Percentiles rank a stretch among this genome's conserved stretches.
Conservation (phyloP, 1,139 yeast species). For the Candida sp. region DNA sequence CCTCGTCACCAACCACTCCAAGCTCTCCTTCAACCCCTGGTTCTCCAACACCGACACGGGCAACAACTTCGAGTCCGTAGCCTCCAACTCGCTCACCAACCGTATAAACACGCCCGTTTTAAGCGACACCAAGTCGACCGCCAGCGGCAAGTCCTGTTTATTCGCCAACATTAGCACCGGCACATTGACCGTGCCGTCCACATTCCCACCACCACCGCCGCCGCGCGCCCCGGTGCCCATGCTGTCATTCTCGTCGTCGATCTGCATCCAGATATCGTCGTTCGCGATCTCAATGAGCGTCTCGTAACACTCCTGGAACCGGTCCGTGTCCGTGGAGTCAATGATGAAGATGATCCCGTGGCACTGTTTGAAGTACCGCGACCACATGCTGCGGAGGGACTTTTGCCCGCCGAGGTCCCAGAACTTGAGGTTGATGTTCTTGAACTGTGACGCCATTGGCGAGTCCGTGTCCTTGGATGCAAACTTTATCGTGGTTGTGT, state of each 20-base stretch:
- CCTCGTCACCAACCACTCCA: conserved; percentile 86
- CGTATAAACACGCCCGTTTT: conserved; percentile 81
- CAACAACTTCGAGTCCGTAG: conserved; percentile 87
- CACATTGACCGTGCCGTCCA: conserved; percentile 55
- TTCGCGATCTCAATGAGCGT: conserved; percentile 53
- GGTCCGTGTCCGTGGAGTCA: conserved; percentile 84
- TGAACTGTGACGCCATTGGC: conserved; percentile 34
- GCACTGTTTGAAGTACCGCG: conserved; percentile 80
- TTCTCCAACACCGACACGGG: conserved; percentile 91
- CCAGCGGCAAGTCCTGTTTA: conserved; percentile 84
- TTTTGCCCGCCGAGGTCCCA: conserved; percentile 99
- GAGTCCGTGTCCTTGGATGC: conserved; percentile 29
- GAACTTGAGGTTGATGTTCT: conserved; percentile 67
- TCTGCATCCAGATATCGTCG: conserved; percentile 50
- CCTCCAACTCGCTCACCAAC: conserved; percentile 82
- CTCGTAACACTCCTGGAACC: conserved; percentile 84
- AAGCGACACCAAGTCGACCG: conserved; percentile 77
- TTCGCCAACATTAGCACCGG: conserved; percentile 96
- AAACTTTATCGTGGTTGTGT: conserved; percentile 52
- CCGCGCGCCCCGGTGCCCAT: too few relatives aligned
- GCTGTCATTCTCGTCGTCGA: conserved; percentile 32
- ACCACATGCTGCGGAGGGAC: conserved; percentile 83
- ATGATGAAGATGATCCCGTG: conserved; percentile 94
- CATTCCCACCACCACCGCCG: conserved; percentile 32
- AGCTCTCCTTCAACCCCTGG: conserved; percentile 84